Conservation (phyloP, 2,329 filamentous ascomycete genomes). For the Pseudocercospora cruenta region DNA sequence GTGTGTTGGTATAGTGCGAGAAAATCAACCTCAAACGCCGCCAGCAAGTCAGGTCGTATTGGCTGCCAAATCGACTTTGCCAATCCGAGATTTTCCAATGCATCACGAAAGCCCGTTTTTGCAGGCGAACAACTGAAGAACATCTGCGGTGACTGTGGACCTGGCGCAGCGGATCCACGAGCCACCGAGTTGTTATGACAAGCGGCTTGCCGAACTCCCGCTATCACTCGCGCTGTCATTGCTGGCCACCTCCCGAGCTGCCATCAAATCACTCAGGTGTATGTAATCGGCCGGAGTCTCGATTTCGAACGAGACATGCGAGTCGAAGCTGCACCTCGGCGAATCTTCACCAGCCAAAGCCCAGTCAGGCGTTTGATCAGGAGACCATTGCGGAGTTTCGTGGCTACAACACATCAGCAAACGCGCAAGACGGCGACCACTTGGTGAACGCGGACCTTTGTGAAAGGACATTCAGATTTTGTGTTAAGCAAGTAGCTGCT, state of each 20-base stretch:
- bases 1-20: slow-evolving; percentile 1
- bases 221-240: slow-evolving; percentile 6
- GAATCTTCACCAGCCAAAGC: slow-evolving; percentile 20
- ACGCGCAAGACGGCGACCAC: background rate
- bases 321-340: slow-evolving; percentile 21
- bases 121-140: background rate
- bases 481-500: slow-evolving; percentile 22
- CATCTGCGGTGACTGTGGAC: background rate
- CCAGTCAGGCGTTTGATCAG: slow-evolving; percentile 21
- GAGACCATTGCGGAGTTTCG: slow-evolving; percentile 20
- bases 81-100: background rate
- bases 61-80: background rate
- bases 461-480: slow-evolving; percentile 23
- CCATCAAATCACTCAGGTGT: slow-evolving; percentile 19
- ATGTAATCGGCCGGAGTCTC: slow-evolving; percentile 20
- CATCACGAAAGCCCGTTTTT: background rate
- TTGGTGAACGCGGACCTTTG: slow-evolving; percentile 19
- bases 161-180: background rate
- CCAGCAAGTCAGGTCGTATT: background rate
- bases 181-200: background rate
- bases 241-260: slow-evolving; percentile 13
- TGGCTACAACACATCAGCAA: slow-evolving; percentile 17
- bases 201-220: slow-evolving; percentile 8
- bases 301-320: slow-evolving; percentile 17
- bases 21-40: background rate